A percentile compares a stretch with the other conserved stretches of the same genome.
Conservation (phyloP, 176 grass and related monocot genomes). For the Aechmea fasciata region DNA sequence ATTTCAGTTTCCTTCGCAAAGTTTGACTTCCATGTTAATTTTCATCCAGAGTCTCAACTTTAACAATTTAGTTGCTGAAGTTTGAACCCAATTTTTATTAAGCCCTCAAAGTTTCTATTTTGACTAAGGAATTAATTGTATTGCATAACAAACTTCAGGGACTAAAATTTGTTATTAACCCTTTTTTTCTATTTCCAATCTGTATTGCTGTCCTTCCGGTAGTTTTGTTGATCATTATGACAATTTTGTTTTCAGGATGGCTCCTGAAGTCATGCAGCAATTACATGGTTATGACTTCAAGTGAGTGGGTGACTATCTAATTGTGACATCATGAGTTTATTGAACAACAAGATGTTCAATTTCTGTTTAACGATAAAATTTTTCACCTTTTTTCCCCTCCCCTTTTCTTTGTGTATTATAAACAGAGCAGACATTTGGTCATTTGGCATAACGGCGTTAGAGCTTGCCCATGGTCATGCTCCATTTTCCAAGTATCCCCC, state of each 20-base stretch:
- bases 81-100: too few relatives aligned
- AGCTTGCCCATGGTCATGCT: conserved; percentile 93
- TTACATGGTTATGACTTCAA: conserved; percentile 99
- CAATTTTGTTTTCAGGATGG: conserved; percentile 57
- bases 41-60: too few relatives aligned
- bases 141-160: too few relatives aligned
- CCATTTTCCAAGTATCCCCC: conserved; percentile 97
- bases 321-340: conserved; percentile 20
- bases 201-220: background rate
- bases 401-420: conserved; percentile 10
- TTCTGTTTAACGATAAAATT: background rate
- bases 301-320: conserved; percentile 33
- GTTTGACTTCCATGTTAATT: conserved; percentile 6
- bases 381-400: background rate
- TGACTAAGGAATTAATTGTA: too few relatives aligned
- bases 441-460: conserved; percentile 95
- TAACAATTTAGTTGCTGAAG: too few relatives aligned
- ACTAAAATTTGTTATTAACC: too few relatives aligned
- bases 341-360: conserved; percentile 5
- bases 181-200: too few relatives aligned
- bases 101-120: too few relatives aligned
- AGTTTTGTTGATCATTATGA: background rate
- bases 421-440: conserved; percentile 97
- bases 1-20: too few relatives aligned
- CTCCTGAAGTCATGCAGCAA: conserved; percentile 99